phyloP scores from a whole-genome alignment of 2,329 filamentous ascomycete species.

The Rutstroemia sydowiana region DNA sequence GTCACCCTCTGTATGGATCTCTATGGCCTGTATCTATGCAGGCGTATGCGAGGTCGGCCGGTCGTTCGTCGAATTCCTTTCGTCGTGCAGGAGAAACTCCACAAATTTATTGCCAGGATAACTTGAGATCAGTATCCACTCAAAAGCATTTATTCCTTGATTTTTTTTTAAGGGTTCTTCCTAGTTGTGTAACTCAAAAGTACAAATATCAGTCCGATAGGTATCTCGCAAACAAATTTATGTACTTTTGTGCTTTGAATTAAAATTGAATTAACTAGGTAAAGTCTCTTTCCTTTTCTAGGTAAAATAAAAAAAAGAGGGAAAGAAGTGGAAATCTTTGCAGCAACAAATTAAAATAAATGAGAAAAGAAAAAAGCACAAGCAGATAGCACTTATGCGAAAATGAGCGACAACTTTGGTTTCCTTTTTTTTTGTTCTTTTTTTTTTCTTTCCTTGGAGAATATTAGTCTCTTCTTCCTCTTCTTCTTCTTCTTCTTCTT shows the following conservation, averaged over 20 bases:
- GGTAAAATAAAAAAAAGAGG: background rate
- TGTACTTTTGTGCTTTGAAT: background rate
- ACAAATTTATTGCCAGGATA: conserved; percentile 9
- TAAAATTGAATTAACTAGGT: background rate
- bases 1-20: conserved; percentile 1
- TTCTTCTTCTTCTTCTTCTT: too few species aligned
- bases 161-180: conserved; percentile 8
- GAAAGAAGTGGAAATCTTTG: background rate
- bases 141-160: conserved; percentile 7
- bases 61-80: conserved; percentile 8
- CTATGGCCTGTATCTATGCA: conserved; percentile 8
- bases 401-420: too few species aligned
- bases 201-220: conserved; percentile 1
- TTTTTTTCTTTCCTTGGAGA: too few species aligned
- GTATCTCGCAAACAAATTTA: background rate
- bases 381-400: background rate
- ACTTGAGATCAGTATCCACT: conserved; percentile 9
- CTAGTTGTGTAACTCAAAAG: conserved; percentile 5
- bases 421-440: too few species aligned
- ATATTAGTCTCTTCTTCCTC: too few species aligned
- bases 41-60: conserved; percentile 10
- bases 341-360: background rate
- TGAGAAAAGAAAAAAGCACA: background rate
- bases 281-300: background rate
- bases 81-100: conserved; percentile 6